Base-by-base conservation (phyloP, 805 yeast species). In the Helenozyma rhizophorensis region DNA sequence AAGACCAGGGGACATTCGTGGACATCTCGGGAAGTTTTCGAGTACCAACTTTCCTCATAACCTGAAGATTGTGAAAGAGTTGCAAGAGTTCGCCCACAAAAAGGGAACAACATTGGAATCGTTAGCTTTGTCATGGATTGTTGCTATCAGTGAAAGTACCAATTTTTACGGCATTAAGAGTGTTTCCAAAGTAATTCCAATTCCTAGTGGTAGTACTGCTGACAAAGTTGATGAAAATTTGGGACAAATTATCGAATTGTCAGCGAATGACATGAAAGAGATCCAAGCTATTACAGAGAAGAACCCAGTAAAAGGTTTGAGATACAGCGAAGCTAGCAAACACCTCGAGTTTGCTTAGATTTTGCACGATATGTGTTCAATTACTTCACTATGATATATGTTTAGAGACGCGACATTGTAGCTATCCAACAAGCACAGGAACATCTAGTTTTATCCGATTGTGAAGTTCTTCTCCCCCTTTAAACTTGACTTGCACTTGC, bases 161-260 rank as follows among this genome's bases (percentile, higher is more conserved):
- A 68, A 72, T 32, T 65, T 53, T 46, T 54, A 63, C 7, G 75
- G 72, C 2, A 43, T 62, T 23, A 34, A 45, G 15, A 61, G 63
- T 32, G 68, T 63, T 33, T 74, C 88, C 16, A 65, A 60, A 37
- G 68, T 85, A 27, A 51, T 88, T 28, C 94, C 96, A 21, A 83
- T 88, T 53, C 96, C 96, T 14, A 80, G 89, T 33, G 80, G 85
- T 3, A 72, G 87, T 6, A 72, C 79, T 23, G 54, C 61, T 3
- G 63, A 56, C 9, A 78, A 85, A 54, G 76, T 82, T 12, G 65
- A 68, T 28, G 83, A 76, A 51, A 88, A 86, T 59, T 64, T 74
- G 43, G 55, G 50, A 9, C 58, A 65, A 14, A 56, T 54, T 30
- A 45, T 73, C 29, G 55, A 58, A 9, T 60, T 87, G 34, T 53